These are phyloP conservation scores for Vitis labrusca DNA, from an alignment of 164 flowering plant genomes.

Conservation along the genomic window DNA sequence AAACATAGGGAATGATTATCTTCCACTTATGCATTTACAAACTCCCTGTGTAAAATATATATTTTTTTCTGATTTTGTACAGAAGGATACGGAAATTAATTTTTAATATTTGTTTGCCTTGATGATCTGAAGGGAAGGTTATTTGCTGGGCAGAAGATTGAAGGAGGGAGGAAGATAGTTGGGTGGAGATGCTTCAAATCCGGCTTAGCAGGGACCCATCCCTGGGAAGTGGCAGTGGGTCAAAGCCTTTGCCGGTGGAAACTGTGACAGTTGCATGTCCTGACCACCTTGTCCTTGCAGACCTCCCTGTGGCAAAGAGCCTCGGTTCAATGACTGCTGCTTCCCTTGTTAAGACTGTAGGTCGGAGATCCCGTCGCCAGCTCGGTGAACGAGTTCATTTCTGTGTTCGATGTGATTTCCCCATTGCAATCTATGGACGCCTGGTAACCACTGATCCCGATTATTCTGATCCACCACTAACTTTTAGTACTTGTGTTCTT, in stretches of 20 bases:
- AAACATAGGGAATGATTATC: too few relatives aligned
- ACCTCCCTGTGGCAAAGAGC: constrained; percentile 94
- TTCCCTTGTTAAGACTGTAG: constrained; percentile 69
- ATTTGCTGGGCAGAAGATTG: neutral
- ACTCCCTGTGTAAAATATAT: too few relatives aligned
- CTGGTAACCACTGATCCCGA: constrained; percentile 46
- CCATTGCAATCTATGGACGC: constrained; percentile 93
- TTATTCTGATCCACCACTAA: neutral
- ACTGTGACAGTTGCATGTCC: constrained; percentile 94
- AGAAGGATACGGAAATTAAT: too few relatives aligned
- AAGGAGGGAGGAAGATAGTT: neutral
- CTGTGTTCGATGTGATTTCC: constrained; percentile 97
- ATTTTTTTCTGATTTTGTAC: too few relatives aligned
- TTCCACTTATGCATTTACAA: too few relatives aligned
- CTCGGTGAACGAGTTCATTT: constrained; percentile 92
- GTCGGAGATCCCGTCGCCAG: constrained; percentile 87
- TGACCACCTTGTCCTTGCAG: constrained; percentile 89
- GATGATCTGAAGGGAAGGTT: neutral
- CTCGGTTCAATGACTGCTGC: constrained; percentile 58
- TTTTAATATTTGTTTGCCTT: neutral
- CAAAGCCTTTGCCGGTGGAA: constrained; percentile 49
- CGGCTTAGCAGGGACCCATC: constrained; percentile 62
- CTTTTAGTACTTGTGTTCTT: neutral
- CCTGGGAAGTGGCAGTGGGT: constrained; percentile 47
- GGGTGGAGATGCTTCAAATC: constrained; percentile 81